Evolutionary conservation across 805 yeast species (phyloP).

Genomic region (Blastobotrys attinorum): DNA sequence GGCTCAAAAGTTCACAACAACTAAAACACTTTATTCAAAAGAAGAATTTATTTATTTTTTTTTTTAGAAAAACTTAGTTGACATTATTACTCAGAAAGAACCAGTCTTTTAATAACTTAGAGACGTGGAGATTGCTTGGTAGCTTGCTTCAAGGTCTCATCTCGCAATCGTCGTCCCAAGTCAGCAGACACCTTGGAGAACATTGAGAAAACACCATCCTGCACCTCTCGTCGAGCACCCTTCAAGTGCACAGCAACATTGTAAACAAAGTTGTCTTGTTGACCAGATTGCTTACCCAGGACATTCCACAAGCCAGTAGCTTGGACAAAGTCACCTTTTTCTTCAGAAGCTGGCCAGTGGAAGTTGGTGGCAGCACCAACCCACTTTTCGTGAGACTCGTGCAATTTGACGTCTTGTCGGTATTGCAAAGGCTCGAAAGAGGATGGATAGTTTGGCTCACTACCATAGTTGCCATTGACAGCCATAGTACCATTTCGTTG

Average conservation of each 20-base stretch:
- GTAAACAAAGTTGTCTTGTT: slow-evolving; percentile 75
- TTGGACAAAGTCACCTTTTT: slow-evolving; percentile 67
- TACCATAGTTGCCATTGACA: slow-evolving; percentile 40
- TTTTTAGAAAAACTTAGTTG: too few relatives aligned
- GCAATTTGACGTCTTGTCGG: slow-evolving; percentile 29
- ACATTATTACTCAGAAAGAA: too few relatives aligned
- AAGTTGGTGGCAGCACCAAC: slow-evolving; percentile 71
- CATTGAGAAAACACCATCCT: slow-evolving; percentile 69
- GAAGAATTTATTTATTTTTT: not conserved
- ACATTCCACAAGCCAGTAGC: slow-evolving; percentile 73
- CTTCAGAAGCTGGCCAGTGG: slow-evolving; percentile 68
- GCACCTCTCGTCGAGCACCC: slow-evolving; percentile 66
- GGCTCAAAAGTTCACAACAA: too few relatives aligned
- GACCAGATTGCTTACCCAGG: slow-evolving; percentile 53
- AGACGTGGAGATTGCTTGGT: slow-evolving; percentile 2
- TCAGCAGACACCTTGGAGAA: slow-evolving; percentile 64
- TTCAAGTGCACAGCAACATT: slow-evolving; percentile 69
- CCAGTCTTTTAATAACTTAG: not conserved
- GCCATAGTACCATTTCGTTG: slow-evolving; percentile 58
- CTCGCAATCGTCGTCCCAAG: slow-evolving; percentile 60
- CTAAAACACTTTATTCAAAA: too few relatives aligned
- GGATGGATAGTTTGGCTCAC: slow-evolving; percentile 47
- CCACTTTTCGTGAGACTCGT: slow-evolving; percentile 68
- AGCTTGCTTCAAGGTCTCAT: slow-evolving; percentile 31
- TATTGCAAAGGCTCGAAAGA: slow-evolving; percentile 30